Evolutionary conservation across 2,329 filamentous ascomycete genomes (phyloP).

Genomic region (Colletotrichum navitas): DNA sequence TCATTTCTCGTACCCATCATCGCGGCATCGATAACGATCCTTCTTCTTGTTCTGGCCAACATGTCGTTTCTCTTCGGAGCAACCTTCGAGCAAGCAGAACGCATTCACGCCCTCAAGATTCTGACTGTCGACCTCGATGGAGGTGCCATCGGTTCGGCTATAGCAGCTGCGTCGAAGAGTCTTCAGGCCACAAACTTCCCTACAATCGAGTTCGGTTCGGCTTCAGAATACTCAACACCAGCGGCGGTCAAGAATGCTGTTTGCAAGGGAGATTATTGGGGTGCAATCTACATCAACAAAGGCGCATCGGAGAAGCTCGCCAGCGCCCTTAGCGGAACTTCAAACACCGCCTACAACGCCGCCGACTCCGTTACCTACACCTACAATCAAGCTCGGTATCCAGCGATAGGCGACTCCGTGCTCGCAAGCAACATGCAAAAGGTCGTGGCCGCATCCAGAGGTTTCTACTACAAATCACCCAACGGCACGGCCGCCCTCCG

Average conservation of each 20-base stretch:
- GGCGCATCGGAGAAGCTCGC: constrained; percentile 51
- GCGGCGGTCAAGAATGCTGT: constrained; percentile 50
- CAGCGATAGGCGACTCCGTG: constrained; percentile 47
- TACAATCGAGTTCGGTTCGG: constrained; percentile 48
- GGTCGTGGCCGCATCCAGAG: constrained; percentile 46
- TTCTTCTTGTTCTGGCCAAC: constrained; percentile 27
- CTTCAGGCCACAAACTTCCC: constrained; percentile 50
- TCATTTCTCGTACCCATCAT: constrained; percentile 14
- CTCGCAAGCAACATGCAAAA: constrained; percentile 49
- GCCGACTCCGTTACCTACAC: constrained; percentile 51
- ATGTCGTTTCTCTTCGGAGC: constrained; percentile 52
- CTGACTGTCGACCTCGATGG: constrained; percentile 51
- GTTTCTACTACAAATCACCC: constrained; percentile 46
- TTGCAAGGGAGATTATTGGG: constrained; percentile 55
- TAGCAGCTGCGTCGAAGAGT: constrained; percentile 50
- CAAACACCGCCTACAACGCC: constrained; percentile 49
- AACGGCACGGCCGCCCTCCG: constrained; percentile 41
- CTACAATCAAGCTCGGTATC: constrained; percentile 54
- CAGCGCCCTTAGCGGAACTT: constrained; percentile 46
- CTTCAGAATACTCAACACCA: constrained; percentile 46
- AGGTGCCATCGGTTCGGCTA: constrained; percentile 50
- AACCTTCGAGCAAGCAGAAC: constrained; percentile 45
- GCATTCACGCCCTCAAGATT: constrained; percentile 47
- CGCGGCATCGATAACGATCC: constrained; percentile 25
- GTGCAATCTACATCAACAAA: constrained; percentile 50